These are phyloP conservation scores for Neurospora sp. DNA, from an alignment of 2,329 filamentous ascomycete genomes.

Conservation along the genomic window DNA sequence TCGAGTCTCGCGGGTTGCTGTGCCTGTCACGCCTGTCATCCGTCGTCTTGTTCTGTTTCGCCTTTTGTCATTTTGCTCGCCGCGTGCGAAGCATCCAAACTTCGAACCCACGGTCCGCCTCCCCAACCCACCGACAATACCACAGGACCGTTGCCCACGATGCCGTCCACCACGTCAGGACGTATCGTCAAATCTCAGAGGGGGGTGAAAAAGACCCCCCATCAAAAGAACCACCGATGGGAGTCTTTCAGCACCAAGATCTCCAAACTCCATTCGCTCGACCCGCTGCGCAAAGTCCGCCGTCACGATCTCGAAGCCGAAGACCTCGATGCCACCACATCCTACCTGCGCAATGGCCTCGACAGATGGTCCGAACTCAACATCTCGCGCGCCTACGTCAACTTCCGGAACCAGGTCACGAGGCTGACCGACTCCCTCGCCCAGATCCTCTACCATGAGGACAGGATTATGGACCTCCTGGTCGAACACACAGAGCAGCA, in stretches of 20 bases:
- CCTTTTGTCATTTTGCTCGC: not conserved
- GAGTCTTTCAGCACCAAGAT: slow-evolving; percentile 87
- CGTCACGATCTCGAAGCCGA: slow-evolving; percentile 73
- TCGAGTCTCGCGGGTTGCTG: not conserved
- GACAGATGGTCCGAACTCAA: slow-evolving; percentile 90
- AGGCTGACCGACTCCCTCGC: slow-evolving; percentile 82
- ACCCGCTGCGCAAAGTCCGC: slow-evolving; percentile 83
- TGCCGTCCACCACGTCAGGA: slow-evolving; percentile 53
- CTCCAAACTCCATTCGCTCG: slow-evolving; percentile 77
- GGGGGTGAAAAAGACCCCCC: slow-evolving; percentile 59
- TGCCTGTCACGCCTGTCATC: not conserved
- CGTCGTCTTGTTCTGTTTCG: not conserved
- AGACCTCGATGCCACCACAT: slow-evolving; percentile 66
- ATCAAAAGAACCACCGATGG: slow-evolving; percentile 79
- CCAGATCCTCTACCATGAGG: slow-evolving; percentile 84
- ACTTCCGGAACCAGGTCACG: slow-evolving; percentile 64
- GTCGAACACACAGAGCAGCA: slow-evolving; percentile 65
- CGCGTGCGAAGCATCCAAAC: not conserved
- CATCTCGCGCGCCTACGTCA: slow-evolving; percentile 68
- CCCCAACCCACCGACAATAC: slow-evolving; percentile 4
- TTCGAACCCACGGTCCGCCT: not conserved
- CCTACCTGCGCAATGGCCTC: slow-evolving; percentile 74
- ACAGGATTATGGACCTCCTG: slow-evolving; percentile 70
- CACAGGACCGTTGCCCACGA: slow-evolving; percentile 30
- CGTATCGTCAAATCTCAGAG: slow-evolving; percentile 61